Evolutionary conservation across 2,329 filamentous ascomycete genomes (phyloP), one percentile per base, ranked within the genome.

Genomic region (Daldinia eschscholtzii): DNA sequence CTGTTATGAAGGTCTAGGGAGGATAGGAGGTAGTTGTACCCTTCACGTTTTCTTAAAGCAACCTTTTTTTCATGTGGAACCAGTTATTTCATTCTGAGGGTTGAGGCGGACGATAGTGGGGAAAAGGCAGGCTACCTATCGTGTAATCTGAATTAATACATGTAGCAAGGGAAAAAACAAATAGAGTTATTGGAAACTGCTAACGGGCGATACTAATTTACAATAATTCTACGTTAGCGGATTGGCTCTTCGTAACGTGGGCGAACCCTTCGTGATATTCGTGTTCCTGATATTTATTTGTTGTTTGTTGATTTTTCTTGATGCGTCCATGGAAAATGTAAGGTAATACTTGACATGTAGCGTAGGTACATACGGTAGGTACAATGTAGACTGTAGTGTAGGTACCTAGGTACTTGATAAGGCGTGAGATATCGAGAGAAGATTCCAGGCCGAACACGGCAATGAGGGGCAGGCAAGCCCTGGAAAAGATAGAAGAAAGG

Each of bases 81-180:
- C 61, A 57, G 65, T 65, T 48, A 46, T 58, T 26, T 37, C 41
- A 57, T 41, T 42, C 37, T 35, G 26, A 42, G 65, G 52, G 52
- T 66, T 68, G 67, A 65, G 55, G 68, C 66, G 69, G 65, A 68
- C 65, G 65, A 72, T 68, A 57, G 73, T 73, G 73, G 72, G 63
- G 73, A 66, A 66, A 65, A 57, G 48, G 57, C 48, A 63, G 63
- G 70, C 58, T 59, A 57, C 58, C 41, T 33, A 71, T 57, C 62
- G 57, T 70, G 58, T 57, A 70, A 72, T 70, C 60, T 68, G 71
- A 74, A 63, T 58, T 23, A 33, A 35, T 35, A n/a, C n/a, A n/a
- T n/a, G n/a, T n/a, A 35, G 6, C 5, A 10, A 7, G 9, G 28
- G 50, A 20, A 26, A 30, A 13, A 33, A n/a, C 26, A n/a, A 52